Base-by-base conservation (phyloP, 306 rosid genomes). In the Phaseolus lunatus region DNA sequence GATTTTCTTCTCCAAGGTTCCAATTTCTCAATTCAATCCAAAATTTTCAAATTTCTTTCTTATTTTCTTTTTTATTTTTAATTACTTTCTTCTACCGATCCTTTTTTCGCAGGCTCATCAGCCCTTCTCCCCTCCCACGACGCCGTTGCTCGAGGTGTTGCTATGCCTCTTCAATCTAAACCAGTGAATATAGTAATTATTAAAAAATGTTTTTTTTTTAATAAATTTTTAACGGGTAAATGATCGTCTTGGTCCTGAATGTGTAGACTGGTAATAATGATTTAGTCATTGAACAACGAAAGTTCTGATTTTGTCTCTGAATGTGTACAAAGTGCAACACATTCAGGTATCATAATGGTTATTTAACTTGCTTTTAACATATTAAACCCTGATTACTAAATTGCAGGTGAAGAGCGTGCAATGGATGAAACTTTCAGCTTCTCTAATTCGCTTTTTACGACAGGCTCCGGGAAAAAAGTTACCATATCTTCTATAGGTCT, bases 391-490 rank as follows among this genome's bases (percentile, higher is more conserved):
- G 23, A 64, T 14, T n/a, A 18, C 7, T 65, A 9, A 18, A 11
- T 19, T 85, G 83, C 84, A 88, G 98, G 85, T 5, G 86, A 80
- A 81, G 86, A 78, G 81, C 62, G 73, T 31, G 82, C 68, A 14
- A 66, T 43, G 10, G 87, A 70, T 66, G 68, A 76, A 68, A 67
- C 54, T 78, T 74, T 66, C 77, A 72, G 70, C 70, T 85, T 89
- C 70, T 73, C 93, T 29, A 87, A 89, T 85, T 90, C 95, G 37
- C 86, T 90, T 78, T 94, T 92, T 63, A 88, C 78, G 77, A 94
- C 97, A 1, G 96, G 89, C 6, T 88, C 98, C 10, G 95, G 98
- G 63, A 94, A 87, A 83, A 43, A 18, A 53, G 98, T 92, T 39
- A 84, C 85, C 47, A 81, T 94, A 77, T 90, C 97, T 78, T 70